Conservation (phyloP, 1,284 basidiomycete species). For the Melampsora larici-populina region DNA sequence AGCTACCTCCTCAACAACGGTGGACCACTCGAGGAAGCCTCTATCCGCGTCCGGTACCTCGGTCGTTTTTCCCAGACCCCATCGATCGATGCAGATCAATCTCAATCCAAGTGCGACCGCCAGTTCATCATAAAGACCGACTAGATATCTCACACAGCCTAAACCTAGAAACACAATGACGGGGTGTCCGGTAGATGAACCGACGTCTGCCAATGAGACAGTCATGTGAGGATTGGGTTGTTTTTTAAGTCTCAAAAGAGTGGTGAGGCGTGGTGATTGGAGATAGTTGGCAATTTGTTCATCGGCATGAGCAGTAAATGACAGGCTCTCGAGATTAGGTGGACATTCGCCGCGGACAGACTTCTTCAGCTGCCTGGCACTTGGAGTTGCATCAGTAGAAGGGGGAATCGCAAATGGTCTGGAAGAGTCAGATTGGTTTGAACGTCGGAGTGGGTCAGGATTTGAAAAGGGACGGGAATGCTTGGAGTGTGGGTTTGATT, state of each 20-base stretch:
- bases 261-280: slow-evolving; percentile 76
- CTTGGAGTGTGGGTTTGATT: not conserved
- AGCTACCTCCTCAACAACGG: slow-evolving; percentile 81
- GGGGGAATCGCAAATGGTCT: not conserved
- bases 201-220: slow-evolving; percentile 91
- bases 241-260: slow-evolving; percentile 70
- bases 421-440: not conserved
- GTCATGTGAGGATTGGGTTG: slow-evolving; percentile 71
- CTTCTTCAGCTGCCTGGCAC: too few relatives aligned
- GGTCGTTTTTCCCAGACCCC: slow-evolving; percentile 83
- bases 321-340: not conserved
- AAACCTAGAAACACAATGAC: slow-evolving; percentile 87
- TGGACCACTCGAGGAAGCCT: slow-evolving; percentile 85
- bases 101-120: slow-evolving; percentile 79
- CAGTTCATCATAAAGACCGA: slow-evolving; percentile 94
- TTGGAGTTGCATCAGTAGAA: not conserved
- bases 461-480: not conserved
- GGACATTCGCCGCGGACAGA: too few relatives aligned
- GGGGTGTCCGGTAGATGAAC: slow-evolving; percentile 73
- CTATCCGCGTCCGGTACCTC: slow-evolving; percentile 61
- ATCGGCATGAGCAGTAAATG: not conserved
- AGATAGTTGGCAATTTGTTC: slow-evolving; percentile 60
- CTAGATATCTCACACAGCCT: slow-evolving; percentile 87
- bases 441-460: not conserved
- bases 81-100: slow-evolving; percentile 90